Evolutionary conservation across 331 rosid genomes (phyloP), one percentile per base, ranked within the genome.

Genomic region (Pyrus hybrid): DNA sequence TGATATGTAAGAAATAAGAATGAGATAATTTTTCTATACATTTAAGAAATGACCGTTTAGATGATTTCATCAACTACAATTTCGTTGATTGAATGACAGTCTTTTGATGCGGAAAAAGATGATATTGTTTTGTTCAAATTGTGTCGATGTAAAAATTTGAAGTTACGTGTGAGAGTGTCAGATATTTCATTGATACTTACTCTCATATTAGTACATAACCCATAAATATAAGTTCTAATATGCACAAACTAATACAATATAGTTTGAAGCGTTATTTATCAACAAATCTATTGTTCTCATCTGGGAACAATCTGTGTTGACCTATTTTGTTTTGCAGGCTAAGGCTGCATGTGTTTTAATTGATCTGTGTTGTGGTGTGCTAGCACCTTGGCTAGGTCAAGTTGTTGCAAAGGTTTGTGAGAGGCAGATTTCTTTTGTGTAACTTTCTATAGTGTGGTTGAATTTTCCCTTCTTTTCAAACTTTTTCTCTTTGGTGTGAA

Each of bases 341-440:
- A 93, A 94, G 90, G 93, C 97, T 76, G 97, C 97, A 35, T 89
- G 96, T 80, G 83, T 93, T 78, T 88, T 93, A 83, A 87, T 93
- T 80, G 98, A 93, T 82, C 81, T 93, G 35, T 91, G 98, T 76
- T 88, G 88, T 74, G 86, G 94, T 29, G 90, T 86, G 25, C 85
- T 93, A 56, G 89, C 97, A 33, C 98, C 97, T 37, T 93, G 96
- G 98, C 85, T 89, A 87, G 43, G 93, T 87, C 93, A 87, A 32
- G 90, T 91, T 76, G 86, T 87, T 82, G 97, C 94, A 20, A 93
- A 91, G 97, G 98, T 93, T 82, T 18, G 85, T 75, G 58, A 21
- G 51, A 72, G 63, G 62, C 74, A 45, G 57, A 60, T 80, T 69
- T 74, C 63, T 28, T 22, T 68, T 60, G 7, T 25, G 72, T n/a